Percentiles rank a stretch among this genome's conserved stretches.
Conservation (phyloP, 768 basidiomycete species). For the Sistotremastrum suecicum region DNA sequence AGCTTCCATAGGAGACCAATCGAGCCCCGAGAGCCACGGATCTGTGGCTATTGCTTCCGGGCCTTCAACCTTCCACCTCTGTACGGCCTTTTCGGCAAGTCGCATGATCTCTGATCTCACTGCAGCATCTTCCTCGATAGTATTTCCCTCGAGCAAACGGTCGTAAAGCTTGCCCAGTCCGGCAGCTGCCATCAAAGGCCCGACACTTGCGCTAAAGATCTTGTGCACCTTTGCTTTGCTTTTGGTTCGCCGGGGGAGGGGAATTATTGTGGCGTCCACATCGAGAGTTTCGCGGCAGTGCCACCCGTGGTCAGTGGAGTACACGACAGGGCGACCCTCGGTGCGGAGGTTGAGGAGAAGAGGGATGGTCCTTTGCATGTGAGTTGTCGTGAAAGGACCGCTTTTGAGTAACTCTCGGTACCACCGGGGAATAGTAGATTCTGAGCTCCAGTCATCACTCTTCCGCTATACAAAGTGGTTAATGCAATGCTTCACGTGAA, state of each 20-base stretch:
- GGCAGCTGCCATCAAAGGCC: too few relatives aligned
- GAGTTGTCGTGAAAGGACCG: slow-evolving; percentile 26
- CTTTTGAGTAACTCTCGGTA: slow-evolving; percentile 33
- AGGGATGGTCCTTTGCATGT: slow-evolving; percentile 45
- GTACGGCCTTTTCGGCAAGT: slow-evolving; percentile 25
- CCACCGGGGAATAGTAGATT: slow-evolving; percentile 35
- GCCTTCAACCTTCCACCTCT: slow-evolving; percentile 10
- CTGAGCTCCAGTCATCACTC: slow-evolving; percentile 1
- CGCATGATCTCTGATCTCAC: slow-evolving; percentile 15
- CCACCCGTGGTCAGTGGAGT: slow-evolving; percentile 49
- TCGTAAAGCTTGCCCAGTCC: too few relatives aligned
- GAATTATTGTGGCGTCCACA: slow-evolving; percentile 17
- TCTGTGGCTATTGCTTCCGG: slow-evolving; percentile 19
- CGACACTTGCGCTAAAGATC: too few relatives aligned
- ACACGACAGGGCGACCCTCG: slow-evolving; percentile 45
- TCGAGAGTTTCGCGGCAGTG: slow-evolving; percentile 26
- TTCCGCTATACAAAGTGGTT: background rate
- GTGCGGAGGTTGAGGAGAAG: slow-evolving; percentile 50
- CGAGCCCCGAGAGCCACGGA: slow-evolving; percentile 49
- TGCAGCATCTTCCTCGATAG: too few relatives aligned
- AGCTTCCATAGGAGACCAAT: slow-evolving; percentile 37
- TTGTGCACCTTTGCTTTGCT: background rate
- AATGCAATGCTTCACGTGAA: background rate
- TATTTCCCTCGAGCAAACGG: background rate
- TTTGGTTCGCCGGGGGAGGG: slow-evolving; percentile 7